phyloP scores from a whole-genome alignment of 208 protist genomes.

The Acanthamoeba healyi region DNA sequence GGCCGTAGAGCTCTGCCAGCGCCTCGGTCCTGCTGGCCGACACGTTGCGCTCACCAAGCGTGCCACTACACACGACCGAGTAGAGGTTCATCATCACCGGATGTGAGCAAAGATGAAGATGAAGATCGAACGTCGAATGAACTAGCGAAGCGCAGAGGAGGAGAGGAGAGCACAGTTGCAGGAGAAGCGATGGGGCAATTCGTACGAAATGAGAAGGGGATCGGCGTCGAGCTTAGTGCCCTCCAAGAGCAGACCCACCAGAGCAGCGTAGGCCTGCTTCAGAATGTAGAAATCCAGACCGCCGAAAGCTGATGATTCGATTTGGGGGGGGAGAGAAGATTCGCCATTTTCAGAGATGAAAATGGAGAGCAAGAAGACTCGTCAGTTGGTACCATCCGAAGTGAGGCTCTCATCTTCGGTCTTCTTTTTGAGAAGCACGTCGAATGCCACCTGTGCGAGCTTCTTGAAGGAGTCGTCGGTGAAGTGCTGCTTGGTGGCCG shows the following conservation, averaged over 20 bases:
- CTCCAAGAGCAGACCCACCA: constrained; percentile 53
- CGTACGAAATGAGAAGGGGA: constrained; percentile 26
- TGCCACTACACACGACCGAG: neutral
- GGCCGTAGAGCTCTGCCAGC: constrained; percentile 42
- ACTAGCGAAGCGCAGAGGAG: no score
- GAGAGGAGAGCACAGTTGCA: no score
- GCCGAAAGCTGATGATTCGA: neutral
- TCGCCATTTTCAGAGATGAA: neutral
- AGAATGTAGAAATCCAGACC: constrained; percentile 35
- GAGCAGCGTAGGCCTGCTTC: constrained; percentile 72
- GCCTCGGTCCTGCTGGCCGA: neutral
- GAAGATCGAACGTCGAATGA: neutral
- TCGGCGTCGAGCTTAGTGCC: constrained; percentile 60
- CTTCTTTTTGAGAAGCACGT: constrained; percentile 26
- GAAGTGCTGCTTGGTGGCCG: constrained; percentile 37
- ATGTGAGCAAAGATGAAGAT: neutral
- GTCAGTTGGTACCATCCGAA: constrained; percentile 7
- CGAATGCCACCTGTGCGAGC: neutral
- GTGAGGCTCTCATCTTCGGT: constrained; percentile 48
- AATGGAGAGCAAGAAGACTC: no score
- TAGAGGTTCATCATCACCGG: no score
- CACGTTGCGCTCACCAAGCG: constrained; percentile 64
- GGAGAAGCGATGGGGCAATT: neutral
- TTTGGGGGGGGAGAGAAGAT: neutral
- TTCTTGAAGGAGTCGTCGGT: constrained; percentile 41